phyloP scores from a whole-genome alignment of 306 rosid genomes.

The Cucurbita maxima region DNA sequence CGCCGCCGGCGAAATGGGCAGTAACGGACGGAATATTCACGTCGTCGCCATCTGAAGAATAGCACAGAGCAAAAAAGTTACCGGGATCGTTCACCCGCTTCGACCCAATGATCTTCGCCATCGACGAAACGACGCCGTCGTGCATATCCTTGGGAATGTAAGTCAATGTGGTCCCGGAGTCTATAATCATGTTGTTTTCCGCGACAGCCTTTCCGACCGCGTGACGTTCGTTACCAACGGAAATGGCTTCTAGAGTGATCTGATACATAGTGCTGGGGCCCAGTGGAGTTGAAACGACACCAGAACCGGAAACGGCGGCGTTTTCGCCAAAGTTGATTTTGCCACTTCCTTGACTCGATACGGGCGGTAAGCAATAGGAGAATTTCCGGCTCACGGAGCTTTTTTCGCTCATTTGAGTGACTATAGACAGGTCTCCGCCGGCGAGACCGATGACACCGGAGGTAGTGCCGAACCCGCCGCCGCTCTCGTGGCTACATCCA shows the following conservation, averaged over 20 bases:
- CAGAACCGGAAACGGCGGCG: conserved; percentile 10
- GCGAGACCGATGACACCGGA: no score
- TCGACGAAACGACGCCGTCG: conserved; percentile 11
- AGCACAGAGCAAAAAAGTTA: conserved; percentile 15
- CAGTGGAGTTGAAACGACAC: conserved; percentile 24
- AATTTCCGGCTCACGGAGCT: conserved; percentile 1
- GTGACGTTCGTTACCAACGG: conserved; percentile 28
- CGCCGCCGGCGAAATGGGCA: conserved; percentile 35
- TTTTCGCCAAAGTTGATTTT: conserved; percentile 34
- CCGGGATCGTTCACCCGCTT: conserved; percentile 21
- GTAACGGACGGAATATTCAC: conserved; percentile 18
- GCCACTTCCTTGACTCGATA: not conserved
- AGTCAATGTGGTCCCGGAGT: conserved; percentile 36
- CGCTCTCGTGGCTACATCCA: no score
- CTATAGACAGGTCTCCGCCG: no score
- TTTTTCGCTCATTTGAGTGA: no score
- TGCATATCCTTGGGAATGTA: conserved; percentile 12
- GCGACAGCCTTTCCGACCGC: not conserved
- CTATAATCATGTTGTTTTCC: conserved; percentile 31
- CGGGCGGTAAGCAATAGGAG: conserved; percentile 33
- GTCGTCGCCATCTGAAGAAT: no score
- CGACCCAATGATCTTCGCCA: conserved; percentile 11
- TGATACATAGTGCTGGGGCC: conserved; percentile 13
- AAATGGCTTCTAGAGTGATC: conserved; percentile 28
- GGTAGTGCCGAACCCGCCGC: no score